Base-by-base conservation (phyloP, 2,329 filamentous ascomycete genomes). In the Lachnellula arida region DNA sequence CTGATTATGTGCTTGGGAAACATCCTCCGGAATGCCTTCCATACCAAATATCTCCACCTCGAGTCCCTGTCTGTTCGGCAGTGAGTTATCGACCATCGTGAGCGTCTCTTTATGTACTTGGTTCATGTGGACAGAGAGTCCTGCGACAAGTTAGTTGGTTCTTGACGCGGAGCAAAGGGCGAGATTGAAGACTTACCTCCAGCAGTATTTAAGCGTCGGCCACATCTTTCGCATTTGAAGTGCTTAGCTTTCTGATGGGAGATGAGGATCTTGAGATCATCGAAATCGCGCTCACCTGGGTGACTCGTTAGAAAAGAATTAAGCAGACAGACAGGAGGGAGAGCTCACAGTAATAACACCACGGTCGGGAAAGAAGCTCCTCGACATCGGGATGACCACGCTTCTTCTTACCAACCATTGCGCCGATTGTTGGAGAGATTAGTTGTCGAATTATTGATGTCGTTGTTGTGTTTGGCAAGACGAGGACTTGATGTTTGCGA, bases 161-260 rank as follows among this genome's bases (percentile, higher is more conserved):
- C 42, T 63, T 54, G 42, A 28, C 35, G 53, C 22, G 25, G 22
- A 49, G 47, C 17, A 35, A 34, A 23, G 6, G 8, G 28, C 28
- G 12, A 6, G n/a, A 40, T 22, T 5, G 15, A 19, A 34, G 22
- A 71, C 82, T 69, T 74, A 95, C 91, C 94, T 81, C 94, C 94
- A 43, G 92, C 92, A 1, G 94, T 99, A 71, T 96, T 97, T 54
- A 99, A 76, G 64, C 92, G 82, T 62, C 94, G 85, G 52, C 86
- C 86, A 72, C 94, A 99, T 76, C 87, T 79, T 66, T 96, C 90
- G 75, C 94, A 99, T 74, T 96, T 97, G 80, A 96, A 97, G 74
- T 99, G 94, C 75, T 97, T 97, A n/a, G 93, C 92, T 72, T 97
- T 97, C 70, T 97, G 94, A 73, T 99, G 94, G 56, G 89, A 92